A percentile compares a stretch with the other conserved stretches of the same genome.
phyloP scores from a whole-genome alignment of 2,329 filamentous ascomycete species.

The Ascochyta clinopodiicola region DNA sequence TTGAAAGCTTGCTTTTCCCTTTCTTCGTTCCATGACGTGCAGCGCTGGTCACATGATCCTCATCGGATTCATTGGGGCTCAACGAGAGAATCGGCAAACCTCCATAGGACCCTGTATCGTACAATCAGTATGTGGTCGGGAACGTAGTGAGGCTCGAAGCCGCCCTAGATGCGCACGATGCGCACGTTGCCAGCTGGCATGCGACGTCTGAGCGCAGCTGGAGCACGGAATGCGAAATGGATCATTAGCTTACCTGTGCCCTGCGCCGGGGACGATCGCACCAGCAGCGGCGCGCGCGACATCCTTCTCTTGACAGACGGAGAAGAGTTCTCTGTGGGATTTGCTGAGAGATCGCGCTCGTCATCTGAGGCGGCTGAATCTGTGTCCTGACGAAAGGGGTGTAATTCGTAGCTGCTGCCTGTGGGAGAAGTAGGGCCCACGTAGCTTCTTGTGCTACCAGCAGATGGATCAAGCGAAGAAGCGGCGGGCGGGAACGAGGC shows the following conservation, averaged over 20 bases:
- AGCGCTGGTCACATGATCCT: constrained; percentile 37
- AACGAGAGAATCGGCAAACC: constrained; percentile 58
- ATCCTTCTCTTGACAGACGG: constrained; percentile 42
- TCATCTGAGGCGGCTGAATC: constrained; percentile 39
- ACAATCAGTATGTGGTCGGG: constrained; percentile 2
- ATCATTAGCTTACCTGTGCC: constrained; percentile 53
- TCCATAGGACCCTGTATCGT: constrained; percentile 62
- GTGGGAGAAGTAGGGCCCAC: constrained; percentile 23
- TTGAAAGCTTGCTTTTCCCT: constrained; percentile 44
- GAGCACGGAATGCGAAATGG: constrained; percentile 15
- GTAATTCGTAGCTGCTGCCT: constrained; percentile 42
- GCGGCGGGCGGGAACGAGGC: constrained; percentile 22
- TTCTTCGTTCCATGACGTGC: constrained; percentile 35
- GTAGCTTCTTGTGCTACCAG: constrained; percentile 28
- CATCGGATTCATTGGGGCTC: constrained; percentile 47
- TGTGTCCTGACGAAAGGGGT: constrained; percentile 32
- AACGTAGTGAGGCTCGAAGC: background rate
- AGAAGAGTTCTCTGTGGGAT: constrained; percentile 21
- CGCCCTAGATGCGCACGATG: constrained; percentile 7
- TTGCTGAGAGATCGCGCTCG: constrained; percentile 25
- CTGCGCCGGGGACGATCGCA: constrained; percentile 66
- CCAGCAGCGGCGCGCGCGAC: constrained; percentile 62
- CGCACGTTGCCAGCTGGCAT: constrained; percentile 6
- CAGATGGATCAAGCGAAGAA: constrained; percentile 29
- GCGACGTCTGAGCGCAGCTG: constrained; percentile 10